phyloP scores from a whole-genome alignment of 169 alveolate species.

The Neospora caninum region DNA sequence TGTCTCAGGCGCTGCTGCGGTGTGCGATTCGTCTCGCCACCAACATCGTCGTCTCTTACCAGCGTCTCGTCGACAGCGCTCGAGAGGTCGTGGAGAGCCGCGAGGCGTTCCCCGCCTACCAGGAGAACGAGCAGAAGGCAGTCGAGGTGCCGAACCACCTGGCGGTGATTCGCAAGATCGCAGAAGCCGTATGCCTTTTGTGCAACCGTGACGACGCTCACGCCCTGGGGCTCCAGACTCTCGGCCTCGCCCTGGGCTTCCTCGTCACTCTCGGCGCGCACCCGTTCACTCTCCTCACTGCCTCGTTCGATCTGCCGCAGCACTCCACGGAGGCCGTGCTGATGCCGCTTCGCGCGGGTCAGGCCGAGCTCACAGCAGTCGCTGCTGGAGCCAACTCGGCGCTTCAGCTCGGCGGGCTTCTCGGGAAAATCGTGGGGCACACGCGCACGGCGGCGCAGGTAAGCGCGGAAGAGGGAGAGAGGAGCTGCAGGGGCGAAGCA shows the following conservation, averaged over 20 bases:
- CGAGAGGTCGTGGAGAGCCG: not conserved
- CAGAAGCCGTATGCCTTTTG: not conserved
- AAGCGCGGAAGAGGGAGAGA: not conserved
- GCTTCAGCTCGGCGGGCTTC: not conserved
- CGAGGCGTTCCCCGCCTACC: not conserved
- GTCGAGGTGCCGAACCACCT: conserved; percentile 25
- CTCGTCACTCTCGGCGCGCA: conserved; percentile 14
- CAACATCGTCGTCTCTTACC: not conserved
- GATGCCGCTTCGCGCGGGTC: not conserved
- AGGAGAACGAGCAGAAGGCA: not conserved
- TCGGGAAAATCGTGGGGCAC: not conserved
- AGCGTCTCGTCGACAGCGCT: conserved; percentile 17
- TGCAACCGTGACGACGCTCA: conserved; percentile 1
- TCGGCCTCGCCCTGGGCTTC: conserved; percentile 22
- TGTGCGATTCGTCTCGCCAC: conserved; percentile 11
- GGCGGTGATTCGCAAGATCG: not conserved
- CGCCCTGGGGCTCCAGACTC: not conserved
- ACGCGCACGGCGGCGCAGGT: not conserved
- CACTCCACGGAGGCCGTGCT: not conserved
- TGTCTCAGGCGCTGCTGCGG: conserved; percentile 7
- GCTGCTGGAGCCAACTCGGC: conserved; percentile 35
- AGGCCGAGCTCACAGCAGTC: not conserved
- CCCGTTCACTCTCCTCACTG: conserved; percentile 11
- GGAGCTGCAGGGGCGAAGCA: not conserved
- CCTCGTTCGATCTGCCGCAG: not conserved